A percentile compares a stretch with the other conserved stretches of the same genome.
These are phyloP conservation scores for Lanzia echinophila DNA, from an alignment of 2,329 filamentous ascomycete genomes.

Conservation along the genomic window DNA sequence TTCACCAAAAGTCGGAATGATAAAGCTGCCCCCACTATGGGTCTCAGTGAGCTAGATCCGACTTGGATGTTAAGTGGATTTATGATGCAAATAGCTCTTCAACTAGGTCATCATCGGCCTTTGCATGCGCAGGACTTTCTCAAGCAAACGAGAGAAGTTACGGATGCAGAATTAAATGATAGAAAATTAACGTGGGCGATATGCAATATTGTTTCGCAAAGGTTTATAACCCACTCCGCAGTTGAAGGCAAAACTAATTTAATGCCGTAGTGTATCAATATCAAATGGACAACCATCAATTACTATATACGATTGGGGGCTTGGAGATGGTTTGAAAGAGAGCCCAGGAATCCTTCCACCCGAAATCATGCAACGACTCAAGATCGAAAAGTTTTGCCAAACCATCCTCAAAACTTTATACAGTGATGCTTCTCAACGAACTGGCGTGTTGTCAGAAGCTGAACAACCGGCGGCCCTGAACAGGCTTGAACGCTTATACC, in stretches of 20 bases:
- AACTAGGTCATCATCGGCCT: slow-evolving; percentile 26
- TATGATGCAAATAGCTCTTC: slow-evolving; percentile 27
- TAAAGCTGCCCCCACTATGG: slow-evolving; percentile 8
- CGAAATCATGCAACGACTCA: slow-evolving; percentile 43
- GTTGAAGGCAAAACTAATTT: neutral
- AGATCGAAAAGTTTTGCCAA: slow-evolving; percentile 51
- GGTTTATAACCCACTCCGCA: slow-evolving; percentile 32
- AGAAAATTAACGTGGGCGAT: slow-evolving; percentile 60
- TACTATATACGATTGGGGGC: slow-evolving; percentile 53
- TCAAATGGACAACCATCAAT: slow-evolving; percentile 61
- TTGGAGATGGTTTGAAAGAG: slow-evolving; percentile 36
- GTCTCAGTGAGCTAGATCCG: slow-evolving; percentile 14
- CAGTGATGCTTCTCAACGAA: slow-evolving; percentile 42
- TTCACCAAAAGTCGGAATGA: slow-evolving; percentile 13
- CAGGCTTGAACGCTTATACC: slow-evolving; percentile 29
- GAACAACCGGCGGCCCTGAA: slow-evolving; percentile 39
- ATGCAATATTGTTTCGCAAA: slow-evolving; percentile 62
- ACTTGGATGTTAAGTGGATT: slow-evolving; percentile 25
- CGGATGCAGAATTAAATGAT: slow-evolving; percentile 34
- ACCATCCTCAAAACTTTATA: slow-evolving; percentile 50
- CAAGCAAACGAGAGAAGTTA: slow-evolving; percentile 19
- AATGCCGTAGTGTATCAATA: slow-evolving; percentile 47
- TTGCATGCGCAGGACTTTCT: slow-evolving; percentile 18
- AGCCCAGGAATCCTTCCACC: slow-evolving; percentile 42
- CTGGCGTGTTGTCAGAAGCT: slow-evolving; percentile 33